phyloP scores from a whole-genome alignment of 164 flowering plant genomes.

The Akebia trifoliata region DNA sequence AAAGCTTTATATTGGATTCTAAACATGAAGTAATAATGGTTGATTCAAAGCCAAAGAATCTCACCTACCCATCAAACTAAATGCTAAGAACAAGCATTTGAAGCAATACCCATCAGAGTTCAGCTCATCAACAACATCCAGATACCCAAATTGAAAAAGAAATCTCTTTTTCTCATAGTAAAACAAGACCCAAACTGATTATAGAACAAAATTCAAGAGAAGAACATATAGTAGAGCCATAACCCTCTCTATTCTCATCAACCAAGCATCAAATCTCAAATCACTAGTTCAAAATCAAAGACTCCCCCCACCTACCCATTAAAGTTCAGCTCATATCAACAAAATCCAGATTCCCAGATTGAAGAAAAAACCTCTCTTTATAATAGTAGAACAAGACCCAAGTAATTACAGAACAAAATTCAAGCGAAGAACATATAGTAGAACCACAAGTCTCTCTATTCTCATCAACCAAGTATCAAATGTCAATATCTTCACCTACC shows the following conservation, averaged over 20 bases:
- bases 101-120: slow-evolving; percentile 23
- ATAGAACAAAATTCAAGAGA: neutral
- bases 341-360: slow-evolving; percentile 26
- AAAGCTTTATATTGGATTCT: slow-evolving; percentile 22
- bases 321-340: slow-evolving; percentile 15
- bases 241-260: slow-evolving; percentile 26
- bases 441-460: slow-evolving; percentile 9
- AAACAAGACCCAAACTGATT: slow-evolving; percentile 13
- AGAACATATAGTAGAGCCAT: neutral
- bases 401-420: slow-evolving; percentile 7
- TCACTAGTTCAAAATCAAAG: too few species aligned
- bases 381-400: slow-evolving; percentile 13
- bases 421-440: neutral
- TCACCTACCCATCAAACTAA: slow-evolving; percentile 17
- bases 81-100: slow-evolving; percentile 24
- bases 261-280: slow-evolving; percentile 42
- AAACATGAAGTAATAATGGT: slow-evolving; percentile 26
- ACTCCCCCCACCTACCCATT: slow-evolving; percentile 11
- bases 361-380: slow-evolving; percentile 8
- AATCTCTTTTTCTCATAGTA: slow-evolving; percentile 2
- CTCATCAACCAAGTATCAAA: slow-evolving; percentile 39
- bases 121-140: slow-evolving; percentile 19
- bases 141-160: slow-evolving; percentile 20
- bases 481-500: slow-evolving; percentile 11
- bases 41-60: slow-evolving; percentile 13